Evolutionary conservation across 768 basidiomycete species (phyloP).

Genomic region (Leucogyrophana mollusca): DNA sequence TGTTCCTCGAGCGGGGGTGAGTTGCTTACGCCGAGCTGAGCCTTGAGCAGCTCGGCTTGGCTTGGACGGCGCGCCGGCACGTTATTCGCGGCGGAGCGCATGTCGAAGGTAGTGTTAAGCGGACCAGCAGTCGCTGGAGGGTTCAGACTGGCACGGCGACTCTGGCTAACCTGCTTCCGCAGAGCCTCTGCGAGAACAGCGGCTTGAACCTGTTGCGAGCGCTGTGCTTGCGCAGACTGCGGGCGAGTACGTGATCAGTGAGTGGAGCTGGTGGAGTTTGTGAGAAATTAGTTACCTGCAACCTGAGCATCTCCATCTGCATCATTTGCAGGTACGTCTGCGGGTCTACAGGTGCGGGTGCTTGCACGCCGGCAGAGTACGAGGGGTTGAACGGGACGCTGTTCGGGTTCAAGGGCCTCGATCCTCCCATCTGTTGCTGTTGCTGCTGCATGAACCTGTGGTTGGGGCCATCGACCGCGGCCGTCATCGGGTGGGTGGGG

Average conservation of each 20-base stretch:
- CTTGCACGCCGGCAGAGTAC: constrained; percentile 37
- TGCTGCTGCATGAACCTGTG: constrained; percentile 70
- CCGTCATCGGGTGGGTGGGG: constrained; percentile 60
- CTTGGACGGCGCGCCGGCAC: constrained; percentile 65
- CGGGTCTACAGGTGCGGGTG: constrained; percentile 40
- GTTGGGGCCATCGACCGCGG: constrained; percentile 67
- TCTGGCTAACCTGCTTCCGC: constrained; percentile 48
- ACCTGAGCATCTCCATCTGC: constrained; percentile 77
- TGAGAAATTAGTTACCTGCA: constrained; percentile 52
- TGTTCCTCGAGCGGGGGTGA: constrained; percentile 46
- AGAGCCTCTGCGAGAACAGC: constrained; percentile 62
- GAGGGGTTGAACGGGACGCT: constrained; percentile 46
- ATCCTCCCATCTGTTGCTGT: constrained; percentile 56
- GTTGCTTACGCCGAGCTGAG: constrained; percentile 49
- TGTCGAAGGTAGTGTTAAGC: constrained; percentile 59
- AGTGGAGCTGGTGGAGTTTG: constrained; percentile 4
- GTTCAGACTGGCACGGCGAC: constrained; percentile 49
- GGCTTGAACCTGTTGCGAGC: constrained; percentile 60
- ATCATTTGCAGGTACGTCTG: constrained; percentile 71
- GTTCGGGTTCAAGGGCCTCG: constrained; percentile 53
- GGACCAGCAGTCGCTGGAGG: constrained; percentile 78
- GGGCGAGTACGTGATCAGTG: constrained; percentile 4
- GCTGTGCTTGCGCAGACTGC: constrained; percentile 67
- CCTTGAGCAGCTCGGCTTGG: constrained; percentile 65
- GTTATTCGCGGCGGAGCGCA: constrained; percentile 52